These are phyloP conservation scores for Myxozyma neglecta DNA, from an alignment of 805 yeast species.

Conservation along the genomic window DNA sequence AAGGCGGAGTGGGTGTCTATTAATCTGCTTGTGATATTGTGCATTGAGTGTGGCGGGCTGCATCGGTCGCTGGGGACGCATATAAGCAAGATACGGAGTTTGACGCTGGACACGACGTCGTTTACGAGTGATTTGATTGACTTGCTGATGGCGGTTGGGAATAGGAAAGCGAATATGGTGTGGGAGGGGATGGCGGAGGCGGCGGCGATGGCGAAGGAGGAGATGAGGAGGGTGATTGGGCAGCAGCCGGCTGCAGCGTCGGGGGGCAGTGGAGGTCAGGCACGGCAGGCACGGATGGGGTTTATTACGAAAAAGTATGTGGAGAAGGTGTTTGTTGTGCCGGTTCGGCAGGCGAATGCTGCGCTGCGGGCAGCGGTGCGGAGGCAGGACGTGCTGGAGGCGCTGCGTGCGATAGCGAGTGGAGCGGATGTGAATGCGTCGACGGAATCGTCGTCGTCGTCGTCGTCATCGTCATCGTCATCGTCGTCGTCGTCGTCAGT, in stretches of 20 bases:
- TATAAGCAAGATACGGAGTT: conserved; percentile 72
- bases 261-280: conserved; percentile 1
- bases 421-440: conserved; percentile 44
- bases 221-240: conserved; percentile 36
- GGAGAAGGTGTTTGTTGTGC: conserved; percentile 48
- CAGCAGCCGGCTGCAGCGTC: conserved; percentile 46
- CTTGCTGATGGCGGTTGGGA: conserved; percentile 58
- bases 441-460: not conserved
- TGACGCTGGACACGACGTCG: conserved; percentile 64
- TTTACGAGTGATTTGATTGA: conserved; percentile 60
- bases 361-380: conserved; percentile 41
- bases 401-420: conserved; percentile 42
- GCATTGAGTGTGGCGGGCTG: conserved; percentile 85
- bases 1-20: conserved; percentile 86
- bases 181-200: conserved; percentile 51
- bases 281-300: conserved; percentile 37
- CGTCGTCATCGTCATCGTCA: conserved; percentile 1
- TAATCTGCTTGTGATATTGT: conserved; percentile 67
- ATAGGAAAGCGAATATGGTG: conserved; percentile 55
- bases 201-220: conserved; percentile 30
- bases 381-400: conserved; percentile 37
- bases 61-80: conserved; percentile 85
- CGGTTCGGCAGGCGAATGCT: conserved; percentile 38
- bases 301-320: conserved; percentile 69
- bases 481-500: not conserved